Base-by-base conservation (phyloP, 352 stramenopile genomes). In the Phytophthora pini region DNA sequence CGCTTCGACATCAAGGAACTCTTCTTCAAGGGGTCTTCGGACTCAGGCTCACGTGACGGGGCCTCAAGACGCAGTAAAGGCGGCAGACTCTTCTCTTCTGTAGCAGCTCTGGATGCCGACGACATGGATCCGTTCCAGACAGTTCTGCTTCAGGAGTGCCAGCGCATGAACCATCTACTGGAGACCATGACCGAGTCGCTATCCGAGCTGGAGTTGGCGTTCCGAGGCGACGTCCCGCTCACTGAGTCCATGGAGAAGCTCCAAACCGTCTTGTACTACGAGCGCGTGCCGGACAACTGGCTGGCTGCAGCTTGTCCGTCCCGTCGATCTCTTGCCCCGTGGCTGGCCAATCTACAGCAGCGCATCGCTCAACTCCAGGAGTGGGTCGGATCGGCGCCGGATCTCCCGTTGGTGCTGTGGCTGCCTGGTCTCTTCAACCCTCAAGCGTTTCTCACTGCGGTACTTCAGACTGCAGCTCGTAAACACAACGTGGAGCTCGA, bases 61-160 rank as follows among this genome's bases (percentile, higher is more conserved):
- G 44, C 50, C 3, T 63, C 55, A 36, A 38, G 61, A 15, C 57
- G 65, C 3, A 50, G 61, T 38, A 81, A 76, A 46, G 70, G 76
- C 8, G 74, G 73, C 8, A 63, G 58, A 29, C 78, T 69, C 43
- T 77, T 66, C 26, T 90, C 70, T 10, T 74, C 58, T 12, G 79
- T 70, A 12, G 64, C 74, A 2, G 51, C 48, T 17, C 72, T 53
- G 2, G 73, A 75, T 3, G 56, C 73, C 5, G 87, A 95, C 20
- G 88, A 97, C 39, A 88, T 97, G 74, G 87, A 95, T 70, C 92
- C 92, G 36, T 97, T 90, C 74, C 89, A 97, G 55, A 97, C 88
- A 12, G 92, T 97, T 26, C 64, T 98, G 53, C 67, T 94, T 8
- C 92, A 98, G 66, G 92, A 98, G 62, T 97, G 88, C 43, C 90